These are phyloP conservation scores for Penicillium malachiteum DNA, from an alignment of 495 filamentous ascomycete genomes.

Conservation along the genomic window DNA sequence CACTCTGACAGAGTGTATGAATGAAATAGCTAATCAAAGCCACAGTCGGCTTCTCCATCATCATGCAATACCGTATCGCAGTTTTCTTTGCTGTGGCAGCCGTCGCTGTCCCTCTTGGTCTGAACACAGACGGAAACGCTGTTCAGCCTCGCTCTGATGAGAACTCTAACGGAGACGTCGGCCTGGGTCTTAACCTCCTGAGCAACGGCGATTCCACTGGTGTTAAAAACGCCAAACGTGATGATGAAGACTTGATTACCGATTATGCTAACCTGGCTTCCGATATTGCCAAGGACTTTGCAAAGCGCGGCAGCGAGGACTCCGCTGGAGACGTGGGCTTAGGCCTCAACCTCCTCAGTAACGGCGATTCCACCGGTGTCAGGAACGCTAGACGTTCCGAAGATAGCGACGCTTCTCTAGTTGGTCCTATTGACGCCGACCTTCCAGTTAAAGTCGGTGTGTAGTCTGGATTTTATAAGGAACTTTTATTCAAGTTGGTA, in stretches of 20 bases:
- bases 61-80: slow-evolving; percentile 4
- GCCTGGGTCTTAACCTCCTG: not conserved
- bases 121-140: not conserved
- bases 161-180: not conserved
- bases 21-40: too few species aligned
- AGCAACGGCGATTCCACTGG: not conserved
- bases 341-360: not conserved
- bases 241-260: not conserved
- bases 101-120: slow-evolving; percentile 2
- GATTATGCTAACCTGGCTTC: not conserved
- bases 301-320: not conserved
- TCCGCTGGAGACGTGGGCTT: not conserved
- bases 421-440: too few species aligned
- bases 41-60: not conserved
- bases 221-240: not conserved
- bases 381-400: slow-evolving; percentile 4
- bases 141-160: not conserved
- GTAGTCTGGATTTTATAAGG: too few species aligned
- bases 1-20: too few species aligned
- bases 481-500: too few species aligned
- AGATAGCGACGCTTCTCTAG: too few species aligned
- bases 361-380: not conserved
- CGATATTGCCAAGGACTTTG: not conserved
- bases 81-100: slow-evolving; percentile 8
- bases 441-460: not conserved